Base-by-base conservation (phyloP, 495 filamentous ascomycete genomes). In the Hyaloscypha bicolor region DNA sequence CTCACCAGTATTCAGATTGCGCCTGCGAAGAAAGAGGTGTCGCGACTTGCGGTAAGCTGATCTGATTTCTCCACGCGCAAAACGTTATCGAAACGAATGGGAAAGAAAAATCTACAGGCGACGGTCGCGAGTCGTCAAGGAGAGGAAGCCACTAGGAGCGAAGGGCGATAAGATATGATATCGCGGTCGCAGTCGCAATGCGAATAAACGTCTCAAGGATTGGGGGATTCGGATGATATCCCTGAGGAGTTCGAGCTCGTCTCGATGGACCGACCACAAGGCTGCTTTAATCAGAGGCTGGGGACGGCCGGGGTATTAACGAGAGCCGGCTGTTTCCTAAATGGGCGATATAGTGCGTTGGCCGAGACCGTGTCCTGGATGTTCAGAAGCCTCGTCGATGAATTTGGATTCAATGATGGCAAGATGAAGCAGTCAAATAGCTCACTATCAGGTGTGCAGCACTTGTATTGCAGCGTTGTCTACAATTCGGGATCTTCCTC, bases 171-270 rank as follows among this genome's bases (percentile, higher is more conserved):
- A 66, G 45, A 52, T 25, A 61, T 37, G 57, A 32, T 57, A 37
- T 48, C 55, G 63, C 55, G 29, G 45, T 55, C 30, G 63, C 55
- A 25, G 45, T 55, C 30, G 56, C 30, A 55, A 37, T 29, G 11
- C 21, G 55, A 35, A 57, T 55, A 67, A 60, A 56, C 55, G 51
- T 55, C 57, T 67, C 58, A 55, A 67, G 59, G 65, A 55, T 33
- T 45, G 31, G 65, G 37, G 35, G 33, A 39, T 37, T 29, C 19
- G 56, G 32, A 59, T 53, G 29, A 9, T 29, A 67, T 62, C 65
- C 65, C 65, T 62, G 65, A 63, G 22, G 30, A 45, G 29, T 55
- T 33, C 25, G 61, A 63, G 57, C 35, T 37, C 35, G 35, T 37
- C 35, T 37, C 8, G 25, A 25, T 25, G 35, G 35, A 16, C 30